Evolutionary conservation across 129 eudicot species (phyloP), one percentile per base, ranked within the genome.

Genomic region (Lactuca saligna): DNA sequence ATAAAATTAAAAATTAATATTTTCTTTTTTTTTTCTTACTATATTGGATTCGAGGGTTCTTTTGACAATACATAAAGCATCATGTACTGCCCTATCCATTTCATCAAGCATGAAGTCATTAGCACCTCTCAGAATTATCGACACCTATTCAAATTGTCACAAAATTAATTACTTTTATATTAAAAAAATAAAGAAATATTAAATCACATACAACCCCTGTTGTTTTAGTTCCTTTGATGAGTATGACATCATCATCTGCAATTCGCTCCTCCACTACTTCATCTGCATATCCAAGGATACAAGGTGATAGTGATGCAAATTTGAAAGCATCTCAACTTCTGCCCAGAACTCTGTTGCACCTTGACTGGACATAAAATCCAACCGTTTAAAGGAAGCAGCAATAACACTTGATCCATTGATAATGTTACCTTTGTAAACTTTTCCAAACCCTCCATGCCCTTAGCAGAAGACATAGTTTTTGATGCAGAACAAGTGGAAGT

Each of bases 191-290:
- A n/a, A n/a, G n/a, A n/a, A n/a, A n/a, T n/a, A 14, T 3, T 14
- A 10, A 16, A 61, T 17, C 20, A 73, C 96, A 54, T 85, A 94
- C 97, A 33, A 97, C 97, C 74, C 95, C 85, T 6, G 88, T 31
- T 44, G 69, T 89, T 80, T 94, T 94, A 38, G 99, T 94, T 75
- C 99, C 99, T 77, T 94, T 94, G 31, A 94, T 85, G 86, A 94
- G 57, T 25, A 89, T 86, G 63, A 94, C 97, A 66, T 94, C 99
- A 76, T 94, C 99, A 79, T 94, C 97, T 51, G 97, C 88, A 78
- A 94, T 82, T 39, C 99, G 96, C 71, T 94, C 99, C 66, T 94
- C 99, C 58, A 87, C 97, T 46, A 89, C 99, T 80, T 94, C 99
- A 51, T 94, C 99, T n/a, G 99, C 99, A 20, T 55, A 72, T 75